These are phyloP conservation scores for Madurella mycetomatis DNA, from an alignment of 2,329 filamentous ascomycete genomes.

Conservation along the genomic window DNA sequence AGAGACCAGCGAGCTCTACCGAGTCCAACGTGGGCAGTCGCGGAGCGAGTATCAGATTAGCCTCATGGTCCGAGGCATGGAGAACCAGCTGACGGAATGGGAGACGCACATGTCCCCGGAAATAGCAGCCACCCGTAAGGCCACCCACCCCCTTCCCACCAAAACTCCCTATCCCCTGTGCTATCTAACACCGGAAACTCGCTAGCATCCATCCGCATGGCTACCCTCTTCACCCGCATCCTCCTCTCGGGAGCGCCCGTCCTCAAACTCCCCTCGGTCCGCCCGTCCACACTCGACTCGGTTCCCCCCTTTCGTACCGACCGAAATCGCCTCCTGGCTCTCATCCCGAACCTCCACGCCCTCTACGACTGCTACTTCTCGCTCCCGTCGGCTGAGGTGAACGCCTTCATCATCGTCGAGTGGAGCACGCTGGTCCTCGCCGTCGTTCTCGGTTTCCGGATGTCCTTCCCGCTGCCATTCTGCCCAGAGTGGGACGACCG, in stretches of 20 bases:
- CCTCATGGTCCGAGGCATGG: constrained; percentile 45
- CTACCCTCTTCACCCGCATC: constrained; percentile 35
- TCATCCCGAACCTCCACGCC: constrained; percentile 20
- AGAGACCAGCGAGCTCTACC: constrained; percentile 34
- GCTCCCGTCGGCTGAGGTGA: constrained; percentile 28
- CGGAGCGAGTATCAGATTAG: constrained; percentile 38
- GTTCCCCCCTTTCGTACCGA: constrained; percentile 15
- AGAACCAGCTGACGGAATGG: constrained; percentile 43
- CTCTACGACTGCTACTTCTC: constrained; percentile 28
- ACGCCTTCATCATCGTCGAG: constrained; percentile 39
- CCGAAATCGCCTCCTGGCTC: constrained; percentile 16
- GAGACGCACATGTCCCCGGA: constrained; percentile 34
- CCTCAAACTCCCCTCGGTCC: constrained; percentile 27
- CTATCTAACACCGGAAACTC: too few species aligned
- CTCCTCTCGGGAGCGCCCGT: constrained; percentile 39
- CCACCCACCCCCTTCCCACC: constrained; percentile 9
- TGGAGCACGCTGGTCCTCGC: constrained; percentile 40
- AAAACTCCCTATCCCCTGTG: constrained; percentile 4
- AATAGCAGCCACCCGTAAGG: constrained; percentile 30
- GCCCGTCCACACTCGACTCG: not conserved
- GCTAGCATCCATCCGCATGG: constrained; percentile 33
- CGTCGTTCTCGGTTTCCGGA: constrained; percentile 41
- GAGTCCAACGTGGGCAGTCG: constrained; percentile 24
- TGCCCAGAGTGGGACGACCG: constrained; percentile 36
- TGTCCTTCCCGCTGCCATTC: constrained; percentile 42